phyloP scores from a whole-genome alignment of 2,329 filamentous ascomycete species.

The Clarireedia hainanense region DNA sequence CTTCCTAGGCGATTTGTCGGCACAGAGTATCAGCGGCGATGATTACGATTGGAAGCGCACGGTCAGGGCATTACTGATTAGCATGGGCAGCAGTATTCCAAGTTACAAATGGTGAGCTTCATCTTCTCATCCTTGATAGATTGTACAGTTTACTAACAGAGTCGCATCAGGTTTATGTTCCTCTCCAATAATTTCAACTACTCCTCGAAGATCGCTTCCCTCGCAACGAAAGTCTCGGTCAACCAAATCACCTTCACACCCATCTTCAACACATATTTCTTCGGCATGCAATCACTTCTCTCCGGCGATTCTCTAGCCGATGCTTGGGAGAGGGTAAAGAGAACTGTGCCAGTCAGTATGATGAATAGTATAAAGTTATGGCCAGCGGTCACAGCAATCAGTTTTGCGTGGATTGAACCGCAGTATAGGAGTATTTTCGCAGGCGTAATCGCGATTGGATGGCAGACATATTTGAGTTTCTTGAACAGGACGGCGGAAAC shows the following conservation, averaged over 20 bases:
- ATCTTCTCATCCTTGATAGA: not conserved
- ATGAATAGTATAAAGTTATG: slow-evolving; percentile 79
- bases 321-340: slow-evolving; percentile 60
- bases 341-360: slow-evolving; percentile 70
- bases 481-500: slow-evolving; percentile 67
- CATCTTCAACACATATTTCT: slow-evolving; percentile 76
- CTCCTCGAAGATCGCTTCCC: slow-evolving; percentile 59
- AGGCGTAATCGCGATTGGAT: slow-evolving; percentile 72
- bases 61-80: slow-evolving; percentile 64
- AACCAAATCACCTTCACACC: slow-evolving; percentile 80
- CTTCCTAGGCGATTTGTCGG: slow-evolving; percentile 67
- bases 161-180: slow-evolving; percentile 59
- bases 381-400: slow-evolving; percentile 81
- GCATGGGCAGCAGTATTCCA: slow-evolving; percentile 65
- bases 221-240: slow-evolving; percentile 68
- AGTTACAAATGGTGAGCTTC: slow-evolving; percentile 66
- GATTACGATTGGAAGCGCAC: slow-evolving; percentile 65
- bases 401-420: slow-evolving; percentile 72
- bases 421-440: slow-evolving; percentile 77
- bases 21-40: slow-evolving; percentile 57
- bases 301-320: slow-evolving; percentile 57
- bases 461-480: slow-evolving; percentile 85
- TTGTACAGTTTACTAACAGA: not conserved
- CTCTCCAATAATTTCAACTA: slow-evolving; percentile 81
- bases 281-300: slow-evolving; percentile 69